A percentile compares a stretch with the other conserved stretches of the same genome.
Conservation (phyloP, 345 rosid species). For the Populus ilicifolia region DNA sequence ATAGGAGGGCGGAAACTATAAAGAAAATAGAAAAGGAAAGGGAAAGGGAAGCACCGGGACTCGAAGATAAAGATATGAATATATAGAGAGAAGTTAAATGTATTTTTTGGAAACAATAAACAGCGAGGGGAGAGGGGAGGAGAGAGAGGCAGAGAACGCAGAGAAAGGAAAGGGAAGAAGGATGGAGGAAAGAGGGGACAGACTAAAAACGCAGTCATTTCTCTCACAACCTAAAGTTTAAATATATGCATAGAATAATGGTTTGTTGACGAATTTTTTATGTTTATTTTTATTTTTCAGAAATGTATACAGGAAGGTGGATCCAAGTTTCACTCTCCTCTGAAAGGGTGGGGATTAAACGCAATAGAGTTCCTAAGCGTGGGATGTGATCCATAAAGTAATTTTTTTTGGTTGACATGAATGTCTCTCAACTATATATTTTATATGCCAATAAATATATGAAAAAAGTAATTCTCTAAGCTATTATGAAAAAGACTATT, state of each 20-base stretch:
- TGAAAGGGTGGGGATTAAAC: background rate
- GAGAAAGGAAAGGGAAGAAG: background rate
- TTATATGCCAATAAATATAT: background rate
- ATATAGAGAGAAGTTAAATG: slow-evolving; percentile 2
- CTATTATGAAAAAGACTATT: background rate
- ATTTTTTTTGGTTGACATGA: background rate
- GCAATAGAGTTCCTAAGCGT: background rate
- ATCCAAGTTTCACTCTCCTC: slow-evolving; percentile 1
- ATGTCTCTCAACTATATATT: background rate
- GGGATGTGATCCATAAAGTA: background rate
- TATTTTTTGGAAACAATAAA: slow-evolving; percentile 9
- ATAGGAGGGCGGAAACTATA: slow-evolving; percentile 18
- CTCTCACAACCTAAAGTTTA: slow-evolving; percentile 4
- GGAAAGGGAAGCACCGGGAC: slow-evolving; percentile 15
- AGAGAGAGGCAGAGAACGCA: slow-evolving; percentile 10
- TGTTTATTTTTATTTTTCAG: background rate
- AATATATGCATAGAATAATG: slow-evolving; percentile 6
- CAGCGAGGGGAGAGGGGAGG: background rate
- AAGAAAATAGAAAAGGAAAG: slow-evolving; percentile 17
- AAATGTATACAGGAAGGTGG: background rate
- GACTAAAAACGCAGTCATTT: slow-evolving; percentile 23
- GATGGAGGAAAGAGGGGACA: slow-evolving; percentile 7
- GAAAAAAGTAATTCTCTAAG: background rate
- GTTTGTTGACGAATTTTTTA: background rate
- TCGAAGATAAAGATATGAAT: slow-evolving; percentile 13